Evolutionary conservation across 179 eudicot genomes (phyloP), one percentile per base, ranked within the genome.

Genomic region (Monotropa hypopitys): DNA sequence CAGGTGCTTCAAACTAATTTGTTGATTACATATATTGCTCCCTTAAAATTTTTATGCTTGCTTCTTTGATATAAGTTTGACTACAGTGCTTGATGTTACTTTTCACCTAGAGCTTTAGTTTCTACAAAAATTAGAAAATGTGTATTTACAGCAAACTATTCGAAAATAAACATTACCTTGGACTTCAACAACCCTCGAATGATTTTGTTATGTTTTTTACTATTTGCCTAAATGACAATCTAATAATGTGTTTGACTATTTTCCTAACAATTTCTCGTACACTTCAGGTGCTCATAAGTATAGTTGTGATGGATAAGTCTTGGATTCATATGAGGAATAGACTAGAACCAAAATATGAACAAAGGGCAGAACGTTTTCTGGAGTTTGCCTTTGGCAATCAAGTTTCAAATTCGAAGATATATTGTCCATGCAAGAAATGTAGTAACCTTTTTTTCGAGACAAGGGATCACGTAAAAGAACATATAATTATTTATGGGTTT

Each of bases 1-100:
- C 99, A 96, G 99, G 99, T 93, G 77, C 54, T 83, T 59, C 35
- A 77, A 73, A 77, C 59, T 78, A 82, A 66, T 35, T 35, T 66
- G 23, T 66, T 0, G 46, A 7, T 66, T 38, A 66, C 70, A 35
- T 11, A 66, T 62, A 32, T 10, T 30, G 70, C 45, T 65, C 12
- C 45, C 53, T 49, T 2, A 7, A 35, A 16, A 6, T 30, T 3
- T 66, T 7, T 66, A 18, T 35, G 21, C 4, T 63, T 65, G 40
- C 9, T 18, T 28, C 45, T 66, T 65, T 35, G 43, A 32, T 30
- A 3, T 12, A 35, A 66, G n/a, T 66, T 35, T 18, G 35, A 66
- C 70, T 49, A 49, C 11, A 49, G 53, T 35, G 12, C 70, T 4
- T 66, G 46, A 20, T 66, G 26, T 66, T 28, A 9, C 45, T 33